These are phyloP conservation scores for Alisma plantagoaquatica DNA, from an alignment of 106 monocot genomes.

Conservation along the genomic window DNA sequence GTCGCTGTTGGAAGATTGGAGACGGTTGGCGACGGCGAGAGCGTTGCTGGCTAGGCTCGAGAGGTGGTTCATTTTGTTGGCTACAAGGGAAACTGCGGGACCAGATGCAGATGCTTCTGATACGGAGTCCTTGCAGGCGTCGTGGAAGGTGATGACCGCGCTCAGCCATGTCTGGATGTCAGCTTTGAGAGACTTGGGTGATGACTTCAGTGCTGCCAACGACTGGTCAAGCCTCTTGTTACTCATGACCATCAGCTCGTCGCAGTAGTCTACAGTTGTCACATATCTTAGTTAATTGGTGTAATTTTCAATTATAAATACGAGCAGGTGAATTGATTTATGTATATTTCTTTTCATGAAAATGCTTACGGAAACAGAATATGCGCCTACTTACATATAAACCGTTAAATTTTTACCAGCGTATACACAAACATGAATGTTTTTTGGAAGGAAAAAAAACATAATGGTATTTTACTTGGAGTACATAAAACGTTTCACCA, in stretches of 20 bases:
- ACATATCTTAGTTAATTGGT: not conserved
- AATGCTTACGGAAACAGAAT: not conserved
- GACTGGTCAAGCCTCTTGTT: conserved; percentile 15
- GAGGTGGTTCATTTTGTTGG: conserved; percentile 11
- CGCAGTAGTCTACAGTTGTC: conserved; percentile 14
- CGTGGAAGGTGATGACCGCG: conserved; percentile 20
- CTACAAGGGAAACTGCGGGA: not conserved
- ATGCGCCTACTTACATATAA: not conserved
- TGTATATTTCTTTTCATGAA: not conserved
- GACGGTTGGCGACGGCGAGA: conserved; percentile 20
- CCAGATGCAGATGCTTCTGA: not conserved
- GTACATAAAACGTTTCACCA: no score
- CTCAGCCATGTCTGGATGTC: conserved; percentile 31
- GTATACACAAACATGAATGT: no score
- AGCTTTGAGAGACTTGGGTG: conserved; percentile 6
- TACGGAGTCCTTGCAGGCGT: conserved; percentile 16
- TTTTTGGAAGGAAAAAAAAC: no score
- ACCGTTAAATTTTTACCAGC: no score
- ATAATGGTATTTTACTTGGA: no score
- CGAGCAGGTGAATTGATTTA: not conserved
- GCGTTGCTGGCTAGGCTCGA: conserved; percentile 18
- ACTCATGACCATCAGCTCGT: conserved; percentile 19
- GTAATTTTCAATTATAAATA: not conserved
- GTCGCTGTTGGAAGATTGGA: not conserved
- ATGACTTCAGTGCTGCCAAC: conserved; percentile 8